Base-by-base conservation (phyloP, 139 green algal genomes). In the Chlorella sp. region DNA sequence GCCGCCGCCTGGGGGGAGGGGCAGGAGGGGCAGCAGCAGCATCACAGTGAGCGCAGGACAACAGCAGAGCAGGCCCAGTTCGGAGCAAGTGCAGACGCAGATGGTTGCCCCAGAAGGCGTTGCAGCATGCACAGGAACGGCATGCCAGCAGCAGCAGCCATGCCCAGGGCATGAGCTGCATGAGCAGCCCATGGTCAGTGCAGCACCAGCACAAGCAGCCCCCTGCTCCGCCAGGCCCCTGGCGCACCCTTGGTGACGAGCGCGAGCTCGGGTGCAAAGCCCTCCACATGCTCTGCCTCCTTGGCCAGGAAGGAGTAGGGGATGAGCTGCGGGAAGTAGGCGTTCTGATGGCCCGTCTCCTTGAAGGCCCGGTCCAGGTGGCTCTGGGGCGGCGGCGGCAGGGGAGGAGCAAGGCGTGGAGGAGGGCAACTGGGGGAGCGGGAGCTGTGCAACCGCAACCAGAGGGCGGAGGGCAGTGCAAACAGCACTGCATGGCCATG, bases 311-410 rank as follows among this genome's bases (percentile, higher is more conserved):
- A 99, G 32, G 92, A 98, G 76, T 95, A 93, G 7, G 97, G 97
- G 76, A 99, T 99, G 84, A 99, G 95, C 91, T 98, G 94, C 17
- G 97, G 97, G 87, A 99, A 99, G 90, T 99, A 99, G 43, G 93
- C 95, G 84, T 99, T 99, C 72, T 97, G 65, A 60, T 96, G 90
- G 1, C 97, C 97, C 3, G 86, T 92, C 76, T 95, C 93, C 87
- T 98, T 98, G 90, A 99, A 99, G 2, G 85, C 84, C 22, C 40
- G 75, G 86, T 99, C 95, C 73, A 99, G 85, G 69, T 85, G 81
- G 51, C 40, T 83, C 77, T 83, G 76, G 48, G 7, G 34, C 11
- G n/a, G 46, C 11, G 8, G 46, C 8, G 46, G 40, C 2, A 34
- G 40, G 69, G 69, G 40, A 6, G 40, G 69, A 14, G 2, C 17